phyloP scores from a whole-genome alignment of 163 green algal genomes.

The Trebouxiophyceae sp. region DNA sequence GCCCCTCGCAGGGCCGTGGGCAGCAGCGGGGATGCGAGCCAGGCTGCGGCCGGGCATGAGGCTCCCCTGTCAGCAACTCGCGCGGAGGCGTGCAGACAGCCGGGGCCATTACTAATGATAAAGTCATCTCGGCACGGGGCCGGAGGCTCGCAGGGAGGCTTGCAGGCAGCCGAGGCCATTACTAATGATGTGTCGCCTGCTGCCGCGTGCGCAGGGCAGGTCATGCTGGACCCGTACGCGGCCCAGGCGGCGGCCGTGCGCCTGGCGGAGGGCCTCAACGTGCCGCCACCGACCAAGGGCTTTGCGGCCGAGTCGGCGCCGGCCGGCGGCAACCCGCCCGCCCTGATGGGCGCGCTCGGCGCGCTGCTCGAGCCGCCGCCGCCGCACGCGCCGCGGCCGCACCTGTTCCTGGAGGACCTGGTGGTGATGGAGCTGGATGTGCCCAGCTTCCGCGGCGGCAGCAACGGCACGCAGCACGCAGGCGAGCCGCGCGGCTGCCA shows the following conservation, averaged over 20 bases:
- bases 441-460: conserved; percentile 26
- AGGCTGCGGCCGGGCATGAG: too few species aligned
- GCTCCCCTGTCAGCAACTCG: too few species aligned
- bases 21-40: too few species aligned
- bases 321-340: conserved; percentile 2
- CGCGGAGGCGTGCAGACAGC: too few species aligned
- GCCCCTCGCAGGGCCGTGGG: too few species aligned
- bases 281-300: conserved; percentile 5
- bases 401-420: conserved; percentile 6
- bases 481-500: conserved; percentile 9
- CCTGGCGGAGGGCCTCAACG: conserved; percentile 13
- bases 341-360: conserved; percentile 26
- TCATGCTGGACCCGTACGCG: conserved; percentile 45
- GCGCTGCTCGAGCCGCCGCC: conserved; percentile 18
- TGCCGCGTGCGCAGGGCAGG: conserved; percentile 20
- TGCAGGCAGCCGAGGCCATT: neutral
- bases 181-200: neutral
- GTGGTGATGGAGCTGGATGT: conserved; percentile 40
- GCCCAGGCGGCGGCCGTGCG: conserved; percentile 10
- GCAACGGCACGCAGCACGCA: too few species aligned
- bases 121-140: too few species aligned
- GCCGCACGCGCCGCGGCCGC: neutral
- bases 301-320: neutral
- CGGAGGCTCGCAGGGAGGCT: too few species aligned
- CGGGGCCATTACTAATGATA: too few species aligned